Base-by-base conservation (phyloP, 2,329 filamentous ascomycete genomes). In the Magnaporthiopsis rhizophila region DNA sequence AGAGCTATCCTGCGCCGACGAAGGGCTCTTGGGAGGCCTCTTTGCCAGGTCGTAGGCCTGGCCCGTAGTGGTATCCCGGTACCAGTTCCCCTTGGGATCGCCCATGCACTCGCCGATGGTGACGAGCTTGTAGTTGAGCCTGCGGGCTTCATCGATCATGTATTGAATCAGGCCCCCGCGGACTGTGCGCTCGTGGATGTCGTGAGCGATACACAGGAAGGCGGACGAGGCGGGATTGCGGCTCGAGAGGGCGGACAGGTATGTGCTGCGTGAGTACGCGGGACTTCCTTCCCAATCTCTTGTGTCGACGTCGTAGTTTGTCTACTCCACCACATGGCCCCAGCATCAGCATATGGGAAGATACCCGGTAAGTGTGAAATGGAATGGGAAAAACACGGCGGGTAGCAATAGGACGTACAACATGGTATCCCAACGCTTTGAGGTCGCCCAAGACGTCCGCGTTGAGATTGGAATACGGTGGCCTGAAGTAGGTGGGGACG, bases 51-150 rank as follows among this genome's bases (percentile, higher is more conserved):
- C 58, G 58, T 36, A 32, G 26, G 21, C 45, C 45, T n/a, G 45
- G 45, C 45, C 45, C 13, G 71, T 73, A 13, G 70, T 72, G 0
- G 74, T 70, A 61, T 72, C 68, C 28, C 80, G 76, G 71, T 82
- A 81, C 79, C 79, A 82, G 72, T 82, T 81, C 45, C 68, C 71
- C 6, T 68, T 64, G 12, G 77, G 74, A 67, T 81, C 79, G 12
- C 74, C 76, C 50, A 82, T 71, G 66, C 79, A 82, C 66, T 80
- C 78, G 59, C 80, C 79, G 21, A 81, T 72, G 7, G 78, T 79
- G 15, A 81, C 79, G 8, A 76, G 72, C 68, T 74, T 74, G 74
- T 78, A 80, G 28, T 76, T 75, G 36, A 77, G 73, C 24, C 67
- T 65, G 58, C 72, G 74, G 13, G 75, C 69, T 65, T 70, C 75